Evolutionary conservation across 345 rosid species (phyloP).

Genomic region (Passiflora organensis): DNA sequence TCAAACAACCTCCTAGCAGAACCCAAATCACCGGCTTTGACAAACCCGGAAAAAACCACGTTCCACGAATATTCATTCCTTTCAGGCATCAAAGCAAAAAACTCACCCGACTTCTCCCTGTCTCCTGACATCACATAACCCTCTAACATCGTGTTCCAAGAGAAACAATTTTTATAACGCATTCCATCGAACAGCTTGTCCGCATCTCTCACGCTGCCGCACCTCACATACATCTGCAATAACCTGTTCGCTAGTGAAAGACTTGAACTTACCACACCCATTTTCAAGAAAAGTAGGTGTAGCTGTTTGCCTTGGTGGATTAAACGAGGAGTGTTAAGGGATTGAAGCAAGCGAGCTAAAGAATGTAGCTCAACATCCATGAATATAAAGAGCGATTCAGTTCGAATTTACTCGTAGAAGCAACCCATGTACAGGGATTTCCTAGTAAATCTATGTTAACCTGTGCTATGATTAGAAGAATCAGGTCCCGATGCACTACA

Average conservation of each 20-base stretch:
- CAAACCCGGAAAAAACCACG: slow-evolving; percentile 58
- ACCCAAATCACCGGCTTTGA: slow-evolving; percentile 45
- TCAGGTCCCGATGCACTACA: too few relatives aligned
- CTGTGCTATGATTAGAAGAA: too few relatives aligned
- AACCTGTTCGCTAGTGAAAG: slow-evolving; percentile 53
- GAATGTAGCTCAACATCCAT: slow-evolving; percentile 26
- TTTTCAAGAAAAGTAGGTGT: slow-evolving; percentile 49
- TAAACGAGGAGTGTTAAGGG: slow-evolving; percentile 28
- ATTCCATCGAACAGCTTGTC: slow-evolving; percentile 62
- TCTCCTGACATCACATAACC: slow-evolving; percentile 54
- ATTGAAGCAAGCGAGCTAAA: slow-evolving; percentile 34
- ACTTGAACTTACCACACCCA: slow-evolving; percentile 43
- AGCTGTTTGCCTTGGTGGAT: slow-evolving; percentile 46
- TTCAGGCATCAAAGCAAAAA: slow-evolving; percentile 51
- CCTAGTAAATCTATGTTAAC: too few relatives aligned
- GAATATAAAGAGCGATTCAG: too few relatives aligned
- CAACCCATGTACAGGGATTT: too few relatives aligned
- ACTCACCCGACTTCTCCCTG: slow-evolving; percentile 27
- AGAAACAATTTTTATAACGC: slow-evolving; percentile 54
- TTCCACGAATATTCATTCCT: slow-evolving; percentile 66
- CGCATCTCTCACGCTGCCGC: slow-evolving; percentile 38
- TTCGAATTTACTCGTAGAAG: too few relatives aligned
- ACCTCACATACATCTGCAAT: slow-evolving; percentile 38
- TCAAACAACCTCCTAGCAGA: slow-evolving; percentile 51
- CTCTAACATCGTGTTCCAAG: slow-evolving; percentile 71